Percentiles rank a stretch among this genome's conserved stretches.
Evolutionary conservation across 352 stramenopile genomes (phyloP).

Genomic region (Pythium scleroteichum): DNA sequence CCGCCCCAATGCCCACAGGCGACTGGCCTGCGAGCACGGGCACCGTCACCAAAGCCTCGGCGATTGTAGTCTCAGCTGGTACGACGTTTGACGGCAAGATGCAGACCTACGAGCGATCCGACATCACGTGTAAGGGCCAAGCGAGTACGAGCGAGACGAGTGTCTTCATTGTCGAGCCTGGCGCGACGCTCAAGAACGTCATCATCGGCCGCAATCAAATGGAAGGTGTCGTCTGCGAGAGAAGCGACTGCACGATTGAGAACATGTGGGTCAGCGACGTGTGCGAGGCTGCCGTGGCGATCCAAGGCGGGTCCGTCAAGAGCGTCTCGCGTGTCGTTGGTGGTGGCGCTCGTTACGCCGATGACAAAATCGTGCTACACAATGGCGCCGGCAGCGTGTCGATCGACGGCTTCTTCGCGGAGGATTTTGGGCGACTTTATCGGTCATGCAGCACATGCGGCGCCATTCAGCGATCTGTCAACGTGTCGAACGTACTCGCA

Average conservation of each 20-base stretch:
- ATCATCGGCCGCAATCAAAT: constrained; percentile 37
- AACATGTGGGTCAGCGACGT: constrained; percentile 27
- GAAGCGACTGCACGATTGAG: constrained; percentile 35
- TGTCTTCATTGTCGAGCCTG: constrained; percentile 32
- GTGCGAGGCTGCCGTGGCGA: too few relatives aligned
- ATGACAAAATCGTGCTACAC: constrained; percentile 40
- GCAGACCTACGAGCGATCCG: constrained; percentile 26
- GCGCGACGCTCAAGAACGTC: constrained; percentile 35
- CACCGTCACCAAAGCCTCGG: constrained; percentile 8
- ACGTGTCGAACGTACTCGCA: constrained; percentile 33
- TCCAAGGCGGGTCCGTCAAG: constrained; percentile 9
- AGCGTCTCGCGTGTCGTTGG: constrained; percentile 31
- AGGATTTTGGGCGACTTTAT: constrained; percentile 37
- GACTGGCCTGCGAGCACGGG: constrained; percentile 30
- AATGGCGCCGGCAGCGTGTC: constrained; percentile 29
- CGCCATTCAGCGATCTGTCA: constrained; percentile 24
- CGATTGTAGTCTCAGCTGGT: constrained; percentile 27
- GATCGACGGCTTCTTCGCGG: constrained; percentile 37
- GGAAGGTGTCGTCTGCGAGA: constrained; percentile 34
- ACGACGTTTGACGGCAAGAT: constrained; percentile 36
- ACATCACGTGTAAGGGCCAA: constrained; percentile 22
- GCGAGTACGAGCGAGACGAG: constrained; percentile 13
- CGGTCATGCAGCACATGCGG: constrained; percentile 37
- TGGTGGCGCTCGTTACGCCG: constrained; percentile 29
- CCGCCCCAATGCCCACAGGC: constrained; percentile 22